A percentile compares a stretch with the other conserved stretches of the same genome.
These are phyloP conservation scores for Gracilaria gracilis DNA, from an alignment of 23 red algal species.

Conservation along the genomic window DNA sequence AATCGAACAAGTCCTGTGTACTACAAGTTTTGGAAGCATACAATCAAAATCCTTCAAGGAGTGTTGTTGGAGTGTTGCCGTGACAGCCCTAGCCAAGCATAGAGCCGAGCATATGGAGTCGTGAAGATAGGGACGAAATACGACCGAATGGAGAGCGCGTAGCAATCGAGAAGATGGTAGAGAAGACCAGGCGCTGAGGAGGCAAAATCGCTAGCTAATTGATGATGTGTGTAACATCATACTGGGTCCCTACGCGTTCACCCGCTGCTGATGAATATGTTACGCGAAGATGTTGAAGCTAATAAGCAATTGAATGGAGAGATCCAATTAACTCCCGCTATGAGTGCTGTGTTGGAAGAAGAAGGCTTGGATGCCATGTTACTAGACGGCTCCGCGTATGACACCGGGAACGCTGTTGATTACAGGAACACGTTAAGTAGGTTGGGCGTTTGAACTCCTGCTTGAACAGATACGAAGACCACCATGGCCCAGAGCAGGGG, in stretches of 20 bases:
- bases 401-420: conserved; percentile 55
- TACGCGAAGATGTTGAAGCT: conserved; percentile 2
- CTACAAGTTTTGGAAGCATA: conserved; percentile 22
- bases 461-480: too few relatives aligned
- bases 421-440: conserved; percentile 10
- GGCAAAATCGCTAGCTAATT: background rate
- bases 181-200: conserved; percentile 32
- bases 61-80: conserved; percentile 59
- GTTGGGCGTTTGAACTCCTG: background rate
- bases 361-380: conserved; percentile 42
- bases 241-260: conserved; percentile 62
- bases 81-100: conserved; percentile 19
- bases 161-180: conserved; percentile 33
- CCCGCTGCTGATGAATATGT: conserved; percentile 21
- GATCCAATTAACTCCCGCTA: conserved; percentile 52
- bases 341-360: background rate
- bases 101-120: conserved; percentile 57
- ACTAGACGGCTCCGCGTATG: conserved; percentile 23
- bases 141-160: background rate
- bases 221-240: conserved; percentile 56
- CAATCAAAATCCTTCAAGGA: conserved; percentile 1
- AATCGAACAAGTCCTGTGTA: background rate
- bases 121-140: conserved; percentile 27
- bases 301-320: conserved; percentile 26
- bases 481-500: too few relatives aligned